Conservation (phyloP, 805 yeast genomes). For the Ogataea pini region DNA sequence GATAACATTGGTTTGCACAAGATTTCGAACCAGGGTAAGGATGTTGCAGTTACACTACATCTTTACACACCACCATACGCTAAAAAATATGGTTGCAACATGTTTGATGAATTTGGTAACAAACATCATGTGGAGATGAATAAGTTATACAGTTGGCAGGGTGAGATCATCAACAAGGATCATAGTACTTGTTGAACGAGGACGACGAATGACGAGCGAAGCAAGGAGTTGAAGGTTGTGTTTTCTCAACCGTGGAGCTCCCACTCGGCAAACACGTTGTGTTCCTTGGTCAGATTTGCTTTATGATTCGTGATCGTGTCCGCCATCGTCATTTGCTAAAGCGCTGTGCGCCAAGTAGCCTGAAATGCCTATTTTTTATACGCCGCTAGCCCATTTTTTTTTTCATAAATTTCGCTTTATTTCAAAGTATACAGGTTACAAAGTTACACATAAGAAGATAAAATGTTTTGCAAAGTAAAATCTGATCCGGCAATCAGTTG, state of each 20-base stretch:
- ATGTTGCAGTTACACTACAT: constrained; percentile 62
- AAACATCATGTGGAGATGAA: constrained; percentile 59
- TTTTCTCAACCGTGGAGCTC: too few species aligned
- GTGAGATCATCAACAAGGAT: constrained; percentile 32
- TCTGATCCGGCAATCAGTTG: too few species aligned
- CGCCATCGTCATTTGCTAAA: too few species aligned
- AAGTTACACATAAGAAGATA: neutral
- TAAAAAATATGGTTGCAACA: constrained; percentile 53
- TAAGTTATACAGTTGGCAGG: constrained; percentile 63
- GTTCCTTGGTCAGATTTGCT: too few species aligned
- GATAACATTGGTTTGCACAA: constrained; percentile 68
- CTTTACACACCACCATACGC: constrained; percentile 80
- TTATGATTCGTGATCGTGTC: too few species aligned
- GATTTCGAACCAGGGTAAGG: constrained; percentile 50
- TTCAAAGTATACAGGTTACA: constrained; percentile 4
- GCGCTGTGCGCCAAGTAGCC: too few species aligned
- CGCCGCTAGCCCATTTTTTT: too few species aligned
- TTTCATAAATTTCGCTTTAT: neutral
- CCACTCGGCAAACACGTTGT: too few species aligned
- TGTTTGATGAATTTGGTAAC: constrained; percentile 50
- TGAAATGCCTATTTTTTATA: too few species aligned
- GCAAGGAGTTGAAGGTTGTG: too few species aligned
- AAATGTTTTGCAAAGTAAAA: too few species aligned
- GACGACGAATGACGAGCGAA: too few species aligned
- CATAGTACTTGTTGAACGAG: constrained; percentile 24